A percentile compares a stretch with the other conserved stretches of the same genome.
Evolutionary conservation across 2,329 filamentous ascomycete genomes (phyloP).

Genomic region (Diplodia scrobiculata): DNA sequence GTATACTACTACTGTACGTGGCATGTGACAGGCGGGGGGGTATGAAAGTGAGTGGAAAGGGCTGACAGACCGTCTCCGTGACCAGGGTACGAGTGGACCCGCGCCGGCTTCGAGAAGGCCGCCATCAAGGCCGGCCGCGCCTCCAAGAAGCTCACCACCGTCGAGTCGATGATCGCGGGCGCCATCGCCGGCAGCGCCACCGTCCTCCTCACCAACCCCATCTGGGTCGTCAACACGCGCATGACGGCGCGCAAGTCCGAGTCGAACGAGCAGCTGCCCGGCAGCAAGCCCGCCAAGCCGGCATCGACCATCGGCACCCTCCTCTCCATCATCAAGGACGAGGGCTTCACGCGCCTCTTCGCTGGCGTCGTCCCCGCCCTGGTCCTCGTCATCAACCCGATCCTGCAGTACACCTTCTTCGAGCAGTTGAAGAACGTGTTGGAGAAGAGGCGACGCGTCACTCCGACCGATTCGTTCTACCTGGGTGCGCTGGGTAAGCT

Average conservation of each 20-base stretch:
- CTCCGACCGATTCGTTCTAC: constrained; percentile 83
- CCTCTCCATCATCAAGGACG: constrained; percentile 74
- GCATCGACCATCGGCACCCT: constrained; percentile 81
- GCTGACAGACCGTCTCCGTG: background rate
- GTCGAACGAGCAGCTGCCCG: constrained; percentile 46
- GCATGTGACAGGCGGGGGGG: constrained; percentile 9
- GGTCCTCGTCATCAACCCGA: constrained; percentile 95
- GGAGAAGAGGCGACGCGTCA: constrained; percentile 75
- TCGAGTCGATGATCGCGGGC: constrained; percentile 88
- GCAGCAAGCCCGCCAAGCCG: constrained; percentile 53
- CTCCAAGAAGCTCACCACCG: constrained; percentile 79
- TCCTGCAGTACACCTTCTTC: constrained; percentile 97
- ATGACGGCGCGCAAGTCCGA: constrained; percentile 87
- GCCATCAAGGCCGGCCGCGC: constrained; percentile 72
- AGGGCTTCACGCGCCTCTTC: constrained; percentile 84
- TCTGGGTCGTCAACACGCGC: constrained; percentile 98
- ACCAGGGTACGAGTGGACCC: constrained; percentile 89
- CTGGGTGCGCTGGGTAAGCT: constrained; percentile 92
- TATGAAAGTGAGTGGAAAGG: too few relatives aligned
- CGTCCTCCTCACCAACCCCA: constrained; percentile 94
- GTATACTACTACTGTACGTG: constrained; percentile 90
- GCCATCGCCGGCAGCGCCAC: constrained; percentile 92
- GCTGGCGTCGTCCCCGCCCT: constrained; percentile 89
- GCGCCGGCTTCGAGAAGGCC: constrained; percentile 78
- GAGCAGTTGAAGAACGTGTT: constrained; percentile 94